Evolutionary conservation across 2,329 filamentous ascomycete species (phyloP), one percentile per base, ranked within the genome.

Genomic region (Exophiala dermatitidis): DNA sequence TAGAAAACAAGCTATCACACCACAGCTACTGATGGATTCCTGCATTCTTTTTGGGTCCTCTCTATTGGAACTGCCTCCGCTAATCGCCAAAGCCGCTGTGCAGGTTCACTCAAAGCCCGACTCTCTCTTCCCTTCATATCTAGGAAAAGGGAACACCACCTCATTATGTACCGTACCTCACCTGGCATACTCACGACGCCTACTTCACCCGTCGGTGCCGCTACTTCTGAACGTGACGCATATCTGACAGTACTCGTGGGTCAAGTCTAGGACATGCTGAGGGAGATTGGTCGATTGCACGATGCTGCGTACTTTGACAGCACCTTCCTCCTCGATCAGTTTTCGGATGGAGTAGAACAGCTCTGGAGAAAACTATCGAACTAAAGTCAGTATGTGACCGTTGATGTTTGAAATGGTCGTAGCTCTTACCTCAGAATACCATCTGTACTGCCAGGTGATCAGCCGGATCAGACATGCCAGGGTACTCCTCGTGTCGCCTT

Each of bases 371-470:
- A 98, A 98, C 82, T 85, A 56, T 30, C 5, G 2, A 42, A 28
- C 12, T 7, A 48, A 32, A 46, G 19, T 68, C 46, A 67, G 60
- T 40, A 47, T 34, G 9, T 7, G 7, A 1, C 8, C 7, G 26
- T 8, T 10, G 44, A 52, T 19, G 19, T 19, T 19, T 19, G 19
- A n/a, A 26, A 37, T 26, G 32, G n/a, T 43, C 28, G 28, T 32
- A 29, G 6, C 6, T 58, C 73, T 65, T 70, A 85, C 83, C 80
- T 98, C 93, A 52, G 90, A 96, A 74, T 98, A 98, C 93, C 93
- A 98, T 62, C 93, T 80, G 72, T 96, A 98, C 73, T 98, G 93
- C 93, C 93, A 98, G 8, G 91, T 93, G 33, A 97, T 88, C 40
- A 98, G 76, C 48, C 90, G 79, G 61, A 98, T 96, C 54, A 96